phyloP scores from a whole-genome alignment of 768 basidiomycete species.

The Tylopilus sp. region DNA sequence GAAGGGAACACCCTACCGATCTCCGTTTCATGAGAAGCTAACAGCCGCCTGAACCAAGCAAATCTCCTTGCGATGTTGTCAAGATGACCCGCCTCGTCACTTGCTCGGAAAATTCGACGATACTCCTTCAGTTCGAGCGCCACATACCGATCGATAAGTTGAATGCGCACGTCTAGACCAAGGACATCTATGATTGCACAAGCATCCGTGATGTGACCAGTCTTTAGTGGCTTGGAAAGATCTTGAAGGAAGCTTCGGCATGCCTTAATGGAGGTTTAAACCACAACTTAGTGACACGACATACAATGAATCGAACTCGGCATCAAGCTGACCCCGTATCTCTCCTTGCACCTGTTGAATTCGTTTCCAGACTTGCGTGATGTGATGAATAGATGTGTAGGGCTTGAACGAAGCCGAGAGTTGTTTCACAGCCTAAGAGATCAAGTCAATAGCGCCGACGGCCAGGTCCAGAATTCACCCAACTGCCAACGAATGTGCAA shows the following conservation, averaged over 20 bases:
- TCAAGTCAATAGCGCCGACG: neutral
- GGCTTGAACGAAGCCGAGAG: constrained; percentile 78
- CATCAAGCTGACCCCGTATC: constrained; percentile 75
- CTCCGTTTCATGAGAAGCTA: constrained; percentile 86
- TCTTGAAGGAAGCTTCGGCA: constrained; percentile 73
- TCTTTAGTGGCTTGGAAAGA: constrained; percentile 60
- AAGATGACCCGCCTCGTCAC: constrained; percentile 93
- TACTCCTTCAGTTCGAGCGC: constrained; percentile 93
- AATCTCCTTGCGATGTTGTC: constrained; percentile 93
- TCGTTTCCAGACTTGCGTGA: constrained; percentile 73
- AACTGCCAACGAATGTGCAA: constrained; percentile 78
- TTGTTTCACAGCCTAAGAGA: constrained; percentile 77
- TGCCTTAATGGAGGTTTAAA: neutral
- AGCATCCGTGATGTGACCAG: constrained; percentile 69
- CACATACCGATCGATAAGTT: constrained; percentile 86
- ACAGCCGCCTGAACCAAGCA: constrained; percentile 88
- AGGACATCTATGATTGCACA: constrained; percentile 89
- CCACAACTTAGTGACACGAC: constrained; percentile 28
- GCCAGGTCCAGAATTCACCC: constrained; percentile 31
- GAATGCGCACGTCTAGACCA: constrained; percentile 75
- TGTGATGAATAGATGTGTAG: constrained; percentile 70
- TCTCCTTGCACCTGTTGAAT: constrained; percentile 82
- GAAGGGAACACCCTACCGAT: constrained; percentile 79
- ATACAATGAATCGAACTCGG: constrained; percentile 90
- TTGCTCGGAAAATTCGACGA: constrained; percentile 88